These are phyloP conservation scores for Colletotrichum sp. DNA, from an alignment of 2,329 filamentous ascomycete species.

Conservation along the genomic window DNA sequence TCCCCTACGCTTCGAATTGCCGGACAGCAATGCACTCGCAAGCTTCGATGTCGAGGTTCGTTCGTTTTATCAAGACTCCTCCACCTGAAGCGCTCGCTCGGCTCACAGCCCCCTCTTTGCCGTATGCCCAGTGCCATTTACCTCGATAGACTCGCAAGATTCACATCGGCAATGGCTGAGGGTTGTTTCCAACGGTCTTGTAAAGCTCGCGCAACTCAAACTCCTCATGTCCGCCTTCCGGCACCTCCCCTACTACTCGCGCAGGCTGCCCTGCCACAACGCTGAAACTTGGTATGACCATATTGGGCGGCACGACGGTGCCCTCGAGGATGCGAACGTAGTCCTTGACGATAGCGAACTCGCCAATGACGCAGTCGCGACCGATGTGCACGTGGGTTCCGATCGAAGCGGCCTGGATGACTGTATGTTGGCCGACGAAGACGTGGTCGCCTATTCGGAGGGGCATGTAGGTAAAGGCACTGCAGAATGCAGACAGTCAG, in stretches of 20 bases:
- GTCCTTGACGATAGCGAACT: slow-evolving; percentile 92
- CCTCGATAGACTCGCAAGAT: no score
- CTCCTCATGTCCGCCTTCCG: slow-evolving; percentile 70
- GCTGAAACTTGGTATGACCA: slow-evolving; percentile 92
- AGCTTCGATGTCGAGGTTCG: no score
- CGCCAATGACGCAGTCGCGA: slow-evolving; percentile 75
- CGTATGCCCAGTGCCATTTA: no score
- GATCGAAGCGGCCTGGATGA: slow-evolving; percentile 84
- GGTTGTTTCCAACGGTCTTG: slow-evolving; percentile 67
- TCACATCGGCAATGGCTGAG: slow-evolving; percentile 29
- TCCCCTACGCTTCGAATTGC: no score
- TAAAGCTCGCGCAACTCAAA: slow-evolving; percentile 71
- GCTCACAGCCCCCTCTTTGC: no score
- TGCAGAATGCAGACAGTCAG: slow-evolving; percentile 21
- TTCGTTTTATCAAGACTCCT: no score
- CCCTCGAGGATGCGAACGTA: slow-evolving; percentile 88
- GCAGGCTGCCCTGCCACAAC: slow-evolving; percentile 87
- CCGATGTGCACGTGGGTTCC: slow-evolving; percentile 89
- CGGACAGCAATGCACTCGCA: no score
- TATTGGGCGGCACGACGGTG: slow-evolving; percentile 82
- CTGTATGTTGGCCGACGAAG: slow-evolving; percentile 77
- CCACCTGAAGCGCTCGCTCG: no score
- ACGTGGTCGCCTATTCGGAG: slow-evolving; percentile 95
- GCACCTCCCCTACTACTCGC: slow-evolving; percentile 80
- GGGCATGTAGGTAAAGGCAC: slow-evolving; percentile 79